phyloP scores from a whole-genome alignment of 306 rosid species.

The Echinosophora koreensis region DNA sequence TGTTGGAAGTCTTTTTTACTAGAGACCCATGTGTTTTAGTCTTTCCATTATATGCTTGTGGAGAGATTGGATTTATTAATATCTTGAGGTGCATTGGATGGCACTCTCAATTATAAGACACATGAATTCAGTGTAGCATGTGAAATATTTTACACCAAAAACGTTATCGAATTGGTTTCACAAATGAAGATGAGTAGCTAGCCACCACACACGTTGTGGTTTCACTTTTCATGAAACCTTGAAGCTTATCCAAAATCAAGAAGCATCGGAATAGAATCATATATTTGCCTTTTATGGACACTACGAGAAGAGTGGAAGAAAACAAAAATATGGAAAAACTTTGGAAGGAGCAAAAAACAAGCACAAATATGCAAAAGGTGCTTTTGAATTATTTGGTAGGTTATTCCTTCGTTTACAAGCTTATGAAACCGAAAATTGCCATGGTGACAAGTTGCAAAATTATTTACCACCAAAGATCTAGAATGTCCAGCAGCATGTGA shows the following conservation, averaged over 20 bases:
- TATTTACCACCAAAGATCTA: neutral
- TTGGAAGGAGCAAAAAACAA: neutral
- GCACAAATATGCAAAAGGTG: neutral
- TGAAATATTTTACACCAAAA: neutral
- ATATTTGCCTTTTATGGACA: constrained; percentile 18
- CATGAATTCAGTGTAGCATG: neutral
- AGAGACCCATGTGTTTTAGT: neutral
- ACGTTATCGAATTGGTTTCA: neutral
- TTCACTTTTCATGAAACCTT: constrained; percentile 32
- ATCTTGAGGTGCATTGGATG: neutral
- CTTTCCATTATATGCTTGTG: neutral
- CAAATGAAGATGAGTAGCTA: constrained; percentile 16
- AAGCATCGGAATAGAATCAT: neutral
- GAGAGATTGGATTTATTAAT: neutral
- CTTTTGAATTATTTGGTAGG: neutral
- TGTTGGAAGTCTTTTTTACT: neutral
- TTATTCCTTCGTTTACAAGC: constrained; percentile 19
- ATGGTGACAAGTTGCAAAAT: neutral
- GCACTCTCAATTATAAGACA: constrained; percentile 7
- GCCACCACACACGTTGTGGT: neutral
- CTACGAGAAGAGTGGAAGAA: neutral
- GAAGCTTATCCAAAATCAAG: constrained; percentile 41
- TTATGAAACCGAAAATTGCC: constrained; percentile 13
- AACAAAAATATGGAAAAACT: neutral
- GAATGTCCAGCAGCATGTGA: neutral